phyloP scores from a whole-genome alignment of 2,329 filamentous ascomycete species.

The Phaeosphaeria sp. region DNA sequence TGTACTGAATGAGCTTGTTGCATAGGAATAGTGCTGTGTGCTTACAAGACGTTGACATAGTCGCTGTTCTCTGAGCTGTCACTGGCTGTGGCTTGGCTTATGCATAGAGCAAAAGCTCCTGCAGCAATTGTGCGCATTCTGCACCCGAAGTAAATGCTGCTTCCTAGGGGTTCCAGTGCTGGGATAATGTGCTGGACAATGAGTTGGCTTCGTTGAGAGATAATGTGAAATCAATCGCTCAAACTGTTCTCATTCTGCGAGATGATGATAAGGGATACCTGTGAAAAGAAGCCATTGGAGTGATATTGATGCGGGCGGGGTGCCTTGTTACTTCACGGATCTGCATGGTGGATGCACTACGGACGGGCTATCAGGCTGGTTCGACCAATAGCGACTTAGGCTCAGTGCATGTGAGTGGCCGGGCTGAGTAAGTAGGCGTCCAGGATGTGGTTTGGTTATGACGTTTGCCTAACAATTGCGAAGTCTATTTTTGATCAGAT shows the following conservation, averaged over 20 bases:
- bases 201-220: neutral
- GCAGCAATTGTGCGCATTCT: neutral
- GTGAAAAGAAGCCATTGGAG: neutral
- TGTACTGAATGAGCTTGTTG: constrained; percentile 4
- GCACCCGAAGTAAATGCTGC: neutral
- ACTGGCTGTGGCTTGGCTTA: neutral
- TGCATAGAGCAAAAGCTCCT: neutral
- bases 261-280: neutral
- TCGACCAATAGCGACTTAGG: constrained; percentile 11
- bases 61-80: constrained; percentile 29
- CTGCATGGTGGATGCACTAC: neutral
- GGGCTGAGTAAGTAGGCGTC: neutral
- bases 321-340: constrained; percentile 1
- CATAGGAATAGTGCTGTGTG: neutral
- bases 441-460: neutral
- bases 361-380: neutral
- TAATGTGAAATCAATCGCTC: neutral
- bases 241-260: neutral
- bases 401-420: constrained; percentile 11
- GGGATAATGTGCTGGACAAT: neutral
- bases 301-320: neutral
- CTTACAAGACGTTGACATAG: constrained; percentile 47
- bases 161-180: neutral
- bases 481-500: neutral
- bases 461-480: neutral